These are phyloP conservation scores for Phytophthora cactorum DNA, from an alignment of 352 stramenopile genomes.

Conservation along the genomic window DNA sequence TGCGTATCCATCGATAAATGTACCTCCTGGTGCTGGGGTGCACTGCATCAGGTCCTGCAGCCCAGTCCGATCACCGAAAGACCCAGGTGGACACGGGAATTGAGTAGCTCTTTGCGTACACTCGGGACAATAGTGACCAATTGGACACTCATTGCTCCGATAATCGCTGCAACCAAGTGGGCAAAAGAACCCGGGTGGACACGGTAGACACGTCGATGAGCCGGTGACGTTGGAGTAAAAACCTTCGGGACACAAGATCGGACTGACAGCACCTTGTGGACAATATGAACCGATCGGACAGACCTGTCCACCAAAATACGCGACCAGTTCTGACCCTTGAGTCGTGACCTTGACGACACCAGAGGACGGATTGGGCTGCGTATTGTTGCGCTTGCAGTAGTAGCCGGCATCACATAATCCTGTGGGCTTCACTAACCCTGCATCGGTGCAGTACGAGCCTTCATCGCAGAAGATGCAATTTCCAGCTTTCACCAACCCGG, in stretches of 20 bases:
- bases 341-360: slow-evolving; percentile 28
- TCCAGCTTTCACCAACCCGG: slow-evolving; percentile 39
- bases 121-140: slow-evolving; percentile 84
- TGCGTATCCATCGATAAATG: slow-evolving; percentile 61
- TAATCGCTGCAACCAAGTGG: slow-evolving; percentile 51
- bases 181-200: slow-evolving; percentile 56
- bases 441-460: slow-evolving; percentile 51
- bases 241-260: slow-evolving; percentile 49
- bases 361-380: slow-evolving; percentile 38
- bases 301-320: slow-evolving; percentile 37
- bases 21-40: slow-evolving; percentile 67
- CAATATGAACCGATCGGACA: slow-evolving; percentile 68
- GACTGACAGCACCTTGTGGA: slow-evolving; percentile 38
- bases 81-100: slow-evolving; percentile 80
- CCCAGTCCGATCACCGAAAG: slow-evolving; percentile 66
- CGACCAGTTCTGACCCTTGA: slow-evolving; percentile 11
- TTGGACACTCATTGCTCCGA: slow-evolving; percentile 60
- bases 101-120: slow-evolving; percentile 58
- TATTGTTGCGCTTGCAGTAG: slow-evolving; percentile 67
- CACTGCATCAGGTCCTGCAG: slow-evolving; percentile 62
- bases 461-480: slow-evolving; percentile 71
- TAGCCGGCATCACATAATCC: slow-evolving; percentile 47
- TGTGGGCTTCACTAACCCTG: slow-evolving; percentile 43
- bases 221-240: slow-evolving; percentile 42
- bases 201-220: slow-evolving; percentile 38